Evolutionary conservation across 225 moss, liverwort and hornwort species (phyloP).

Genomic region (Straminergon stramineum): DNA sequence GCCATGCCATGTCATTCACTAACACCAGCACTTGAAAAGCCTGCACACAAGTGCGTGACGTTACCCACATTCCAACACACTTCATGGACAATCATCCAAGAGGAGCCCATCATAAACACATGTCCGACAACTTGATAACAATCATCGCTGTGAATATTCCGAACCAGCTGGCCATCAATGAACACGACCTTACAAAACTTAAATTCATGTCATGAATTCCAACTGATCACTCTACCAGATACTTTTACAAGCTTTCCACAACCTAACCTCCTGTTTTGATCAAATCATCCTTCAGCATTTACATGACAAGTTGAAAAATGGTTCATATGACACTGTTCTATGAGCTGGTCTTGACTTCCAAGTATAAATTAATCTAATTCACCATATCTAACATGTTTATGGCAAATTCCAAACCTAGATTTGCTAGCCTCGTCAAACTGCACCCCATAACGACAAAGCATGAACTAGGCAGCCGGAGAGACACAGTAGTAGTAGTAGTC

Average conservation of each 20-base stretch:
- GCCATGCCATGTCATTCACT: neutral
- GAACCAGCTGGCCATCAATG: neutral
- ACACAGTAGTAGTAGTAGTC: neutral
- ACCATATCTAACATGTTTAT: neutral
- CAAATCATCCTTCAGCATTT: neutral
- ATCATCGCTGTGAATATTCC: neutral
- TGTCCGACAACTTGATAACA: neutral
- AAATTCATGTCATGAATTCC: neutral
- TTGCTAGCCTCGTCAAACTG: constrained; percentile 13
- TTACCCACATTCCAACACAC: neutral
- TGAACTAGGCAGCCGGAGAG: neutral
- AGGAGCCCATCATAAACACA: neutral
- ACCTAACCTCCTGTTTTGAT: neutral
- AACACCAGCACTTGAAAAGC: neutral
- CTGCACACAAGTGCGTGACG: neutral
- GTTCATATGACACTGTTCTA: neutral
- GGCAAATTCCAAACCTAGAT: neutral
- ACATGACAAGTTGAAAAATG: constrained; percentile 2
- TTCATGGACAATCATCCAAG: neutral
- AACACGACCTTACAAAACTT: neutral
- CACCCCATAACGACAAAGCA: neutral
- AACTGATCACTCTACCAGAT: constrained; percentile 4
- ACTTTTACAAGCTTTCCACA: constrained; percentile 16
- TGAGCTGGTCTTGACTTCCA: neutral
- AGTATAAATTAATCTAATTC: constrained; percentile 8